Evolutionary conservation across 202 grass and related monocot species (phyloP).

Genomic region (Schoenoplectus triqueter): DNA sequence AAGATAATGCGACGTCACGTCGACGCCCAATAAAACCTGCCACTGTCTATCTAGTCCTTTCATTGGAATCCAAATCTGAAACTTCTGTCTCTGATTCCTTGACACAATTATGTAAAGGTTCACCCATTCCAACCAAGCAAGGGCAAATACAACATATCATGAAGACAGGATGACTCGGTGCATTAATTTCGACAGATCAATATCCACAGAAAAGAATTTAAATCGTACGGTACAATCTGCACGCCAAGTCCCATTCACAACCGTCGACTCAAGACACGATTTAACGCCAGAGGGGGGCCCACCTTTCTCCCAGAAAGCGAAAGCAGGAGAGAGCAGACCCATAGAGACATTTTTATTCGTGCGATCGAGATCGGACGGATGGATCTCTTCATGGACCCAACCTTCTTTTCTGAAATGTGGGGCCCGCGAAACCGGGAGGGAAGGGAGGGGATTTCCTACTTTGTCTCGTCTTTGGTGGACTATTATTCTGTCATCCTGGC

Average conservation of each 20-base stretch:
- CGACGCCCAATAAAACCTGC: neutral
- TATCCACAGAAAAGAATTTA: neutral
- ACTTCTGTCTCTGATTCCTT: neutral
- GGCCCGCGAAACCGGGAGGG: neutral
- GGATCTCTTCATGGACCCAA: neutral
- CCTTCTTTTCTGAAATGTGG: neutral
- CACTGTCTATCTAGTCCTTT: neutral
- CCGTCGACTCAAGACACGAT: conserved; percentile 25
- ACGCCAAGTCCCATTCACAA: conserved; percentile 11
- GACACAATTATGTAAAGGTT: no score
- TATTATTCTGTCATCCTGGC: neutral
- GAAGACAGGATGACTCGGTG: neutral
- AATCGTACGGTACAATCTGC: conserved; percentile 24
- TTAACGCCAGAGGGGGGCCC: conserved; percentile 2
- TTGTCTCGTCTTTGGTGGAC: neutral
- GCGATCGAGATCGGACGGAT: neutral
- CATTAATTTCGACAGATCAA: neutral
- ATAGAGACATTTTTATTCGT: neutral
- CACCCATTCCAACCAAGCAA: no score
- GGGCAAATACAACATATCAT: no score
- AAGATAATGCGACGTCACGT: conserved; percentile 29
- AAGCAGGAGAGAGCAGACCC: neutral
- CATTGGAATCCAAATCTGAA: neutral
- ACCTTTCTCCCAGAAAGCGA: neutral
- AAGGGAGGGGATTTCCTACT: neutral